These are phyloP conservation scores for Dioscorea zingiberensis DNA, from an alignment of 106 monocot genomes.

Conservation along the genomic window DNA sequence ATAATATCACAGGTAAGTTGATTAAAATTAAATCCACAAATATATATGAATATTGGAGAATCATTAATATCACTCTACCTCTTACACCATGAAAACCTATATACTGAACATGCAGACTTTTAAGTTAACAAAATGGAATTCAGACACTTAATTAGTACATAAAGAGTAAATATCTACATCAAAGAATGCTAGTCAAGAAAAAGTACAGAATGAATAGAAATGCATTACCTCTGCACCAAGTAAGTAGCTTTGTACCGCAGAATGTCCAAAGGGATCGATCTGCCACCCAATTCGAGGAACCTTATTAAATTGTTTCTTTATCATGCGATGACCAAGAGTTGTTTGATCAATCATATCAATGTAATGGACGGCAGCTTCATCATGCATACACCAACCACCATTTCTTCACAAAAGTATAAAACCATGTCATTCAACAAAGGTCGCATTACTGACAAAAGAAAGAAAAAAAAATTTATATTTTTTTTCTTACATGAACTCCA, in stretches of 20 bases:
- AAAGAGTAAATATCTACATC: no score
- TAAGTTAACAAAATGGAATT: no score
- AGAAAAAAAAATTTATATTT: no score
- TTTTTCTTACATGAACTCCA: constrained; percentile 60
- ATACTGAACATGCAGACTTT: no score
- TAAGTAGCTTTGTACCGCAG: constrained; percentile 53
- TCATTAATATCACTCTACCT: no score
- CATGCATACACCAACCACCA: constrained; percentile 66
- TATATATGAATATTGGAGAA: no score
- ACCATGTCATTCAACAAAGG: background rate
- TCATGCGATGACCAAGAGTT: constrained; percentile 55
- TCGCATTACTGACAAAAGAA: background rate
- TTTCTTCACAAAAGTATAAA: constrained; percentile 21
- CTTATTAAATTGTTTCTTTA: constrained; percentile 49
- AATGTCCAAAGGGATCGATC: constrained; percentile 67
- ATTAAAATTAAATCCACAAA: no score
- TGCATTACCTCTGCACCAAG: constrained; percentile 47
- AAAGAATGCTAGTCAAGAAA: no score
- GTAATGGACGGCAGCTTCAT: constrained; percentile 56
- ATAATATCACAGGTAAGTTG: no score
- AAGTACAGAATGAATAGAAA: background rate
- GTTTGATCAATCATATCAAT: constrained; percentile 73
- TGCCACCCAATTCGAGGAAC: constrained; percentile 62
- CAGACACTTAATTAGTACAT: no score
- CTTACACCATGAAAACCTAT: no score